phyloP scores from a whole-genome alignment of 2,329 filamentous ascomycete species.

The Knoxdaviesia capensis region DNA sequence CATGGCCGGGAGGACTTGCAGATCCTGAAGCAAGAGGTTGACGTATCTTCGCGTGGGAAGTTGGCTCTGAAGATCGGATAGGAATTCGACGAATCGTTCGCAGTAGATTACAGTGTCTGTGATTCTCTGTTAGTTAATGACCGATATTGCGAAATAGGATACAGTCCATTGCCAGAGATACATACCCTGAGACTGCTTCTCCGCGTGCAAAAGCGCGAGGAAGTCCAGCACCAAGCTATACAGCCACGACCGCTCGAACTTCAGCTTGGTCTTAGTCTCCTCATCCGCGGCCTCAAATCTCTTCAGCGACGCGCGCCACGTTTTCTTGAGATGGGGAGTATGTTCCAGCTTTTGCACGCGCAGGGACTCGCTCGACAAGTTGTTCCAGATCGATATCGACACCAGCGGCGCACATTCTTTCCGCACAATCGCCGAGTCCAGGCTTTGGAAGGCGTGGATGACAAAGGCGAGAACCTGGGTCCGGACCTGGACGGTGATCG shows the following conservation, averaged over 20 bases:
- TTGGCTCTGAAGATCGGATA: slow-evolving; percentile 82
- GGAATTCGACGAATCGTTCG: slow-evolving; percentile 79
- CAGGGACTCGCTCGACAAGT: slow-evolving; percentile 57
- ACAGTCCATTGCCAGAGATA: not conserved
- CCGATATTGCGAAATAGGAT: slow-evolving; percentile 9
- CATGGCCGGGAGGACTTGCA: slow-evolving; percentile 64
- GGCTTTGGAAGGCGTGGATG: slow-evolving; percentile 79
- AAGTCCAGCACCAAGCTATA: slow-evolving; percentile 76
- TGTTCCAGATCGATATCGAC: slow-evolving; percentile 90
- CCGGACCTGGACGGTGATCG: slow-evolving; percentile 44
- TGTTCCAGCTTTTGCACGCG: slow-evolving; percentile 57
- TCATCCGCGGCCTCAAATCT: slow-evolving; percentile 78
- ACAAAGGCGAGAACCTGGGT: slow-evolving; percentile 78
- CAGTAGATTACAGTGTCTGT: slow-evolving; percentile 57
- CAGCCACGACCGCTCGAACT: slow-evolving; percentile 87
- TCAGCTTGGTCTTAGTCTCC: slow-evolving; percentile 52
- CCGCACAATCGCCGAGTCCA: slow-evolving; percentile 72
- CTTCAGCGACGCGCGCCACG: slow-evolving; percentile 75
- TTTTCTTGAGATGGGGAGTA: slow-evolving; percentile 57
- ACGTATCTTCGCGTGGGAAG: slow-evolving; percentile 85
- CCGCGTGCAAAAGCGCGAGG: slow-evolving; percentile 47
- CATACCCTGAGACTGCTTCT: slow-evolving; percentile 24
- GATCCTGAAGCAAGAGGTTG: slow-evolving; percentile 68
- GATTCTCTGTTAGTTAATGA: slow-evolving; percentile 5
- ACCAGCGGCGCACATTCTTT: slow-evolving; percentile 95